A percentile compares a stretch with the other conserved stretches of the same genome.
Conservation (phyloP, 2,329 filamentous ascomycete species). For the Venturia effusa region DNA sequence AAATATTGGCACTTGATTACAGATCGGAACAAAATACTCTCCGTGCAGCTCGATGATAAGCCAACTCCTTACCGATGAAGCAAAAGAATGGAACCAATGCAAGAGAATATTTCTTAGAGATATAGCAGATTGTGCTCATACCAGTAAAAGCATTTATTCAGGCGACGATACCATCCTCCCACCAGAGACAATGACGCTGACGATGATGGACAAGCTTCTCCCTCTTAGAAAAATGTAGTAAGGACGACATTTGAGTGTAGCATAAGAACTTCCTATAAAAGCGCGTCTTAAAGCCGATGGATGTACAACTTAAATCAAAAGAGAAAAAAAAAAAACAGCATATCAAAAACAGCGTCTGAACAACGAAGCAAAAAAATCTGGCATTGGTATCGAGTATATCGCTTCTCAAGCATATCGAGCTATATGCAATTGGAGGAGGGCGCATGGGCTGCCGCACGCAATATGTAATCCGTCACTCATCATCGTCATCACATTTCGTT, state of each 20-base stretch:
- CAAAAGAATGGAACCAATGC: no score
- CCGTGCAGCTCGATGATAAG: background rate
- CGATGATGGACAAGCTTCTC: no score
- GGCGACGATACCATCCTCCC: background rate
- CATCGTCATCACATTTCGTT: slow-evolving; percentile 3
- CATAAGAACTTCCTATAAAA: no score
- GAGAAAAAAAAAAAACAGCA: no score
- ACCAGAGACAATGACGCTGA: background rate
- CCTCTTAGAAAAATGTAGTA: no score
- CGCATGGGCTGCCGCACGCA: background rate
- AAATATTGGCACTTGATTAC: background rate
- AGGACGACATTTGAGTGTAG: no score
- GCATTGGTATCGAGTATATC: slow-evolving; percentile 4
- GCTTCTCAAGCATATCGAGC: slow-evolving; percentile 3
- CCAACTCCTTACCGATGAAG: no score
- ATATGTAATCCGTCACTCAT: background rate
- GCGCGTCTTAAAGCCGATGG: no score
- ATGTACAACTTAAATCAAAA: no score
- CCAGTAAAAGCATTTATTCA: background rate
- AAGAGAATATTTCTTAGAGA: no score
- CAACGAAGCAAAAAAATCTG: background rate
- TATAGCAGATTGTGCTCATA: background rate
- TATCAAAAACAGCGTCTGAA: background rate
- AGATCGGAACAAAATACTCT: no score
- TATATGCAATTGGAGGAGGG: no score